Percentiles rank a stretch among this genome's conserved stretches.
Evolutionary conservation across 805 yeast species (phyloP).

Genomic region (Candida parachauliodes): DNA sequence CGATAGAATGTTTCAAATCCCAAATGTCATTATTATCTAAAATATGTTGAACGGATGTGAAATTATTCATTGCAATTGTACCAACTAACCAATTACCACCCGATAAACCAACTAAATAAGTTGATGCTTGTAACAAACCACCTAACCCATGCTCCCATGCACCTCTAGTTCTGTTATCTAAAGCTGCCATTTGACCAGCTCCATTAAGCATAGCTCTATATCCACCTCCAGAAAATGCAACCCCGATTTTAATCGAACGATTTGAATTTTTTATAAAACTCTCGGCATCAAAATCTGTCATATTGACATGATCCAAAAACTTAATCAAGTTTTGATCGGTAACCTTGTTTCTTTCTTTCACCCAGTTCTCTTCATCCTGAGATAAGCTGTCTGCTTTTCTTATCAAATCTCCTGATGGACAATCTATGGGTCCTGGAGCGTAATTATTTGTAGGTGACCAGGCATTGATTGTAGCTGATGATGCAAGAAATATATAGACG

Average conservation of each 20-base stretch:
- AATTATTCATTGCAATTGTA: slow-evolving; percentile 33
- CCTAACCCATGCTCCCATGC: slow-evolving; percentile 31
- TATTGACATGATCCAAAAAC: slow-evolving; percentile 44
- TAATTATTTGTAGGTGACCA: slow-evolving; percentile 60
- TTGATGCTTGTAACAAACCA: slow-evolving; percentile 37
- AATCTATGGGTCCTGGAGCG: slow-evolving; percentile 57
- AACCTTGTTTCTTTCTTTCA: slow-evolving; percentile 42
- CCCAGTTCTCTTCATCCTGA: slow-evolving; percentile 49
- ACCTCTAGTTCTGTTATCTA: slow-evolving; percentile 32
- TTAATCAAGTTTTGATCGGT: slow-evolving; percentile 44
- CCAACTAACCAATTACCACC: slow-evolving; percentile 43
- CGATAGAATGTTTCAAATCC: slow-evolving; percentile 62
- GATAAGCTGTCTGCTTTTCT: slow-evolving; percentile 51
- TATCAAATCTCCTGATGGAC: slow-evolving; percentile 42
- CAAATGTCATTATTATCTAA: slow-evolving; percentile 44
- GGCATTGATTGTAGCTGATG: slow-evolving; percentile 10
- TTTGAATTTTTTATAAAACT: slow-evolving; percentile 28
- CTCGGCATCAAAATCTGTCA: slow-evolving; percentile 46
- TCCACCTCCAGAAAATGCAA: slow-evolving; percentile 38
- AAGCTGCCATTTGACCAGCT: slow-evolving; percentile 40
- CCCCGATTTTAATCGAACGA: slow-evolving; percentile 29
- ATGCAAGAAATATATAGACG: neutral
- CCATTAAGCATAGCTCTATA: slow-evolving; percentile 40
- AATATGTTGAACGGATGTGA: slow-evolving; percentile 30
- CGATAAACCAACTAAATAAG: slow-evolving; percentile 37